Evolutionary conservation across 2,329 filamentous ascomycete species (phyloP), one percentile per base, ranked within the genome.

Genomic region (Epichloe baconii): DNA sequence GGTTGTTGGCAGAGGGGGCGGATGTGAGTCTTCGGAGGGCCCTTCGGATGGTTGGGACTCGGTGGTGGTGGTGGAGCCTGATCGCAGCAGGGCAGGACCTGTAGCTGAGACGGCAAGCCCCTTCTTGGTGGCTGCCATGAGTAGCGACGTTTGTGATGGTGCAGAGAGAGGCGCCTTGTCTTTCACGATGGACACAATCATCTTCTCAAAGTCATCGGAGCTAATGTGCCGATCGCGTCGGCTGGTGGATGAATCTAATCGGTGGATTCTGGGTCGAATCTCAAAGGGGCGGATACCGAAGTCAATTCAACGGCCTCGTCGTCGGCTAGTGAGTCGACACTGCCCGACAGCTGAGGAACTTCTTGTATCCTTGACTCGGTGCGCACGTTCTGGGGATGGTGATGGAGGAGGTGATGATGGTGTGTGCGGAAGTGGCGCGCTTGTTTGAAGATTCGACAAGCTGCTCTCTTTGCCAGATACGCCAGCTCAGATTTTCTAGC

Each of bases 401-500:
- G 56, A 72, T 65, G 58, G 66, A 56, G 49, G 61, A 58, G 35
- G 68, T 59, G 8, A 67, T 59, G 14, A 63, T 67, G 56, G 72
- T 66, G 60, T 42, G 17, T 7, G 65, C 59, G 44, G 61, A 56
- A 44, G 66, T 59, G 14, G 68, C 66, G 51, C 76, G 71, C 60
- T 76, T 73, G 59, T 76, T 74, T 53, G 77, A 84, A 68, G 85
- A 90, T 70, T 90, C 95, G 61, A 95, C 88, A 11, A 69, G 64
- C 57, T 68, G 65, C 66, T 97, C 90, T 62, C 89, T 80, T 61
- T 88, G 94, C 91, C 90, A 97, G 55, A 97, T 73, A 61, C 93
- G 78, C 93, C 93, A 97, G 66, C 86, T 94, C 56, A 98, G 75
- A 71, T 98, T 97, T 68, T 97, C 93, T 65, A 96, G 75, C 63